Conservation (phyloP, 139 green algal genomes). For the Chlamydomonas incerta region DNA sequence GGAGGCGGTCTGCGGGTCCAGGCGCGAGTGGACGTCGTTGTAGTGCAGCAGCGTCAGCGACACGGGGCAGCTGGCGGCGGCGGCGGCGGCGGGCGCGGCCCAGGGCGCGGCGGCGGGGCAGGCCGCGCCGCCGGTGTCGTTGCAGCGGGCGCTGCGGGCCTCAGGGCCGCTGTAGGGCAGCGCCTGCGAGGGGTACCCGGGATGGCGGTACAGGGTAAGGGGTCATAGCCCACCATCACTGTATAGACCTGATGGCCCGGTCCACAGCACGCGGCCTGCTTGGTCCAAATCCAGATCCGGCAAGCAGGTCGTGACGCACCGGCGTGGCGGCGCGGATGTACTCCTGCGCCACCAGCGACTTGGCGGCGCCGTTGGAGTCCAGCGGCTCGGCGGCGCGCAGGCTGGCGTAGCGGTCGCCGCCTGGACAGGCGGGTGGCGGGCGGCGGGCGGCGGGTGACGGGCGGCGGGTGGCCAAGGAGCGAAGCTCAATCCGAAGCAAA, state of each 20-base stretch:
- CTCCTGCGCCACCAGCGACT: neutral
- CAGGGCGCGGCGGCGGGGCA: neutral
- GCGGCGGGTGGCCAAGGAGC: too few species aligned
- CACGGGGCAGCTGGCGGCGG: neutral
- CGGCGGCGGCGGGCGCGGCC: neutral
- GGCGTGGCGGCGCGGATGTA: neutral
- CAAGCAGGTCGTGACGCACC: neutral
- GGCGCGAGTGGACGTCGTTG: constrained; percentile 25
- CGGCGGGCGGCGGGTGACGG: too few species aligned
- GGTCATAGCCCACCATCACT: too few species aligned
- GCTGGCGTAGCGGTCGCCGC: constrained; percentile 19
- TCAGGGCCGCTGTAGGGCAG: neutral
- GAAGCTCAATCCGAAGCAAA: too few species aligned
- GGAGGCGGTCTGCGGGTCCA: constrained; percentile 46
- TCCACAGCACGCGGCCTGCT: too few species aligned
- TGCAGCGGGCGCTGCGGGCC: neutral
- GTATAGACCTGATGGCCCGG: too few species aligned
- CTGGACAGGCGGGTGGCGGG: too few species aligned
- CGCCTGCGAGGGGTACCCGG: neutral
- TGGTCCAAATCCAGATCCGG: too few species aligned
- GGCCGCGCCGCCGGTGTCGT: neutral
- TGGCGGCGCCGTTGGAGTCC: neutral
- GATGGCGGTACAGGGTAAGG: too few species aligned
- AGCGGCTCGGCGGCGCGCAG: neutral
- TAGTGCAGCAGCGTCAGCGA: constrained; percentile 11